These are phyloP conservation scores for Trichosporon sp. DNA, from an alignment of 1,284 basidiomycete genomes.

Conservation along the genomic window DNA sequence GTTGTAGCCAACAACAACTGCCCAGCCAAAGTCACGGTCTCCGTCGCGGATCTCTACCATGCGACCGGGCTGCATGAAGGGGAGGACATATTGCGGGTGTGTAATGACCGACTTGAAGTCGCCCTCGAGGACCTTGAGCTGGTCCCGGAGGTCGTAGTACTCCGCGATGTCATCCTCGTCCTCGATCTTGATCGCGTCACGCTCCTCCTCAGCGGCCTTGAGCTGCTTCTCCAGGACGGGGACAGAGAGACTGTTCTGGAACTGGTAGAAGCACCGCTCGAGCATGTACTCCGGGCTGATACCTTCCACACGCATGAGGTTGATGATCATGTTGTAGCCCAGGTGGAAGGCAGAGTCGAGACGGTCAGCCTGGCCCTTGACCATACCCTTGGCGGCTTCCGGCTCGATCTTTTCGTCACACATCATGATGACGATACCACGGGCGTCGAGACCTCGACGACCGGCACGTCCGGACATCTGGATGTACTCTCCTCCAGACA, in stretches of 20 bases:
- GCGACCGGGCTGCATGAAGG: conserved; percentile 88
- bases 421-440: conserved; percentile 99
- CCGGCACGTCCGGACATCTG: conserved; percentile 99
- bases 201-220: conserved; percentile 64
- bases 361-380: conserved; percentile 96
- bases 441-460: conserved; percentile 91
- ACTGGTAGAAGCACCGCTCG: conserved; percentile 95
- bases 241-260: conserved; percentile 87
- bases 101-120: conserved; percentile 91
- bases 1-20: conserved; percentile 83
- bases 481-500: conserved; percentile 78
- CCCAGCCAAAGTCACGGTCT: conserved; percentile 93
- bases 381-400: conserved; percentile 86
- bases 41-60: conserved; percentile 82
- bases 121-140: conserved; percentile 75
- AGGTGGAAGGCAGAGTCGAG: conserved; percentile 98
- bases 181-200: conserved; percentile 64
- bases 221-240: conserved; percentile 83
- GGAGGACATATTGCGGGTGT: conserved; percentile 86
- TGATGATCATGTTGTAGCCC: conserved; percentile 99
- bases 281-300: conserved; percentile 99
- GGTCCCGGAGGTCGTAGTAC: conserved; percentile 86
- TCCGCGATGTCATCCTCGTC: conserved; percentile 79
- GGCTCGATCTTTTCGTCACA: conserved; percentile 97
- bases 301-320: conserved; percentile 97